A percentile compares a stretch with the other conserved stretches of the same genome.
Evolutionary conservation across 768 basidiomycete genomes (phyloP).

Genomic region (Leucosporidium creatinivorum): DNA sequence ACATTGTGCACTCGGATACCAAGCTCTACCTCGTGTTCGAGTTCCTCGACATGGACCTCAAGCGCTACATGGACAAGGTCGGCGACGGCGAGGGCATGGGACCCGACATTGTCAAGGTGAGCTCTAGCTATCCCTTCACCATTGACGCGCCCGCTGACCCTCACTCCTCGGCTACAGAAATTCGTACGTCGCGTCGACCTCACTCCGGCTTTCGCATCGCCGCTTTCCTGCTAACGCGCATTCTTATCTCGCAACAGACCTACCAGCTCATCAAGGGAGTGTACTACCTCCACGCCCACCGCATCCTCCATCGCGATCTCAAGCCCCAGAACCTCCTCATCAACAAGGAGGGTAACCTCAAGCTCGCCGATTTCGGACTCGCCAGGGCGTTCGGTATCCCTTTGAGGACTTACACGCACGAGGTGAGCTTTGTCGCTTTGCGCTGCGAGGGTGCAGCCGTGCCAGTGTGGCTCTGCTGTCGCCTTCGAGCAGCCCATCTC

Average conservation of each 20-base stretch:
- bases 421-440: conserved; percentile 50
- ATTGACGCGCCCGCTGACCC: not conserved
- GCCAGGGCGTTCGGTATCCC: conserved; percentile 97
- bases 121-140: not conserved
- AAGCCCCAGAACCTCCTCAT: conserved; percentile 84
- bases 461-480: not conserved
- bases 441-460: not conserved
- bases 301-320: conserved; percentile 93
- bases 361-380: conserved; percentile 92
- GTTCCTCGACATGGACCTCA: conserved; percentile 91
- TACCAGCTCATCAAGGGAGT: conserved; percentile 85
- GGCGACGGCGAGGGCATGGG: conserved; percentile 55
- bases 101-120: conserved; percentile 78
- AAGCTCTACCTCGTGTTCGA: conserved; percentile 98
- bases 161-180: conserved; percentile 16
- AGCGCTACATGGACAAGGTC: conserved; percentile 88
- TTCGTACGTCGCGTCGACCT: conserved; percentile 8
- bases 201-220: not conserved
- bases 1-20: conserved; percentile 92
- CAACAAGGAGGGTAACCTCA: conserved; percentile 80
- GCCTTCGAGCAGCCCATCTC: not conserved
- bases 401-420: conserved; percentile 97
- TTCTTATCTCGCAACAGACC: conserved; percentile 63
- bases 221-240: not conserved
- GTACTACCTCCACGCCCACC: conserved; percentile 87